Evolutionary conservation across 768 basidiomycete species (phyloP).

Genomic region (Trichaptum fuscoviolaceum): DNA sequence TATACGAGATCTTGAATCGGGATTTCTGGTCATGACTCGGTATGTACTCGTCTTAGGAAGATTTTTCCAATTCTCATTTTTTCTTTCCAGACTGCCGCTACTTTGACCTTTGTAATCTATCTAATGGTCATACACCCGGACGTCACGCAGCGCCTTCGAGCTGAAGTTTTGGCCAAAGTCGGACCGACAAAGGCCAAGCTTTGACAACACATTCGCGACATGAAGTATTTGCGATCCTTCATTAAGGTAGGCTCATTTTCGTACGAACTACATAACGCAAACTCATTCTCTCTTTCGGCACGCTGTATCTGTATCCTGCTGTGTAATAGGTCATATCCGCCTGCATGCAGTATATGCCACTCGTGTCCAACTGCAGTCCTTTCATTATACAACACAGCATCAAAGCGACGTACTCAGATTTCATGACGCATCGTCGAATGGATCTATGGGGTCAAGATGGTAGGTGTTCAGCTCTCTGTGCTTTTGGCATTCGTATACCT

Average conservation of each 20-base stretch:
- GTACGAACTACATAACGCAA: background rate
- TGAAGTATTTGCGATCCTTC: constrained; percentile 61
- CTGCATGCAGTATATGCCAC: background rate
- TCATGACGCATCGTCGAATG: constrained; percentile 59
- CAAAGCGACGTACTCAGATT: constrained; percentile 51
- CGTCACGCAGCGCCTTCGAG: constrained; percentile 41
- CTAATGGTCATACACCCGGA: constrained; percentile 48
- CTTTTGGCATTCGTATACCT: background rate
- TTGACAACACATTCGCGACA: constrained; percentile 51
- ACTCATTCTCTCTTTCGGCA: constrained; percentile 29
- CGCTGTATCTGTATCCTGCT: constrained; percentile 49
- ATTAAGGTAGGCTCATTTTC: constrained; percentile 44
- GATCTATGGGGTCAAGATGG: constrained; percentile 73
- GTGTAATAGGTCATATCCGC: too few species aligned
- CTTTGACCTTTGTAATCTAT: constrained; percentile 33
- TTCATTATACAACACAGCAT: constrained; percentile 48
- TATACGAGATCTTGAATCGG: constrained; percentile 36
- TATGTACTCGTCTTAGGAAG: background rate
- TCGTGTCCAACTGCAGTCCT: constrained; percentile 25
- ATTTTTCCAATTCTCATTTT: background rate
- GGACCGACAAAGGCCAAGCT: constrained; percentile 43
- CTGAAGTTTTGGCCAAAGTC: constrained; percentile 51
- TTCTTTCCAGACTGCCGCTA: constrained; percentile 25
- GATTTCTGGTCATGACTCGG: constrained; percentile 15
- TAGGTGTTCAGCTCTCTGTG: constrained; percentile 20